Base-by-base conservation (phyloP, 768 basidiomycete species). In the Pluteus cervinus region DNA sequence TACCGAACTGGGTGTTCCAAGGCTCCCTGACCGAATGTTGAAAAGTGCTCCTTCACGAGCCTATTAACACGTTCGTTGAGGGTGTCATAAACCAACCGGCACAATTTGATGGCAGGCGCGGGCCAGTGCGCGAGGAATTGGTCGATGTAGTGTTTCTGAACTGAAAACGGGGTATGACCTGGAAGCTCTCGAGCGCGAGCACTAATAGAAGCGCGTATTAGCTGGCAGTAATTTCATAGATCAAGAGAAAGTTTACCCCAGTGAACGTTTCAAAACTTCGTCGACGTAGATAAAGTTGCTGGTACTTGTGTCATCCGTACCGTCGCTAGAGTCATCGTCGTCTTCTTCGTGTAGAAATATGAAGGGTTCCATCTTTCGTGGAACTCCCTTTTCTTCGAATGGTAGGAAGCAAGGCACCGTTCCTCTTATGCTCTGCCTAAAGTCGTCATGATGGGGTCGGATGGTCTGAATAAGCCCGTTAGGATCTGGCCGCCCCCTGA, bases 121-220 rank as follows among this genome's bases (percentile, higher is more conserved):
- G 39, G 33, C 84, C 83, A 85, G 33, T 70, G 47, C 10, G 46
- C 24, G 3, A 71, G 64, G 23, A 76, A 52, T 1, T 54, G 40
- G 2, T 48, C 37, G 36, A 86, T 79, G 42, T 71, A 79, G 0
- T 54, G 49, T 7, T 64, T 53, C 33, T 76, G 73, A 0, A 86
- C 76, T 0, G 76, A 60, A 42, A 79, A 85, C 0, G 83, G 82
- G 42, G 75, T 81, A 42, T 71, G 69, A 10, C 73, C 78, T 0
- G 82, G 83, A 0, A 86, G 66, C 47, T 86, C 83, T 1, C 86
- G 73, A 1, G 82, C 79, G 3, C 78, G 69, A 1, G 84, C 74
- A 15, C 86, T 87, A 39, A 9, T 26, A 22, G 36, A 28, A 11
- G 18, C 36, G 21, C 7, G 22, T 6, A 1, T 20, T 18, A 7